Evolutionary conservation across 768 basidiomycete species (phyloP).

Genomic region (Tricholoma hemisulphureum): DNA sequence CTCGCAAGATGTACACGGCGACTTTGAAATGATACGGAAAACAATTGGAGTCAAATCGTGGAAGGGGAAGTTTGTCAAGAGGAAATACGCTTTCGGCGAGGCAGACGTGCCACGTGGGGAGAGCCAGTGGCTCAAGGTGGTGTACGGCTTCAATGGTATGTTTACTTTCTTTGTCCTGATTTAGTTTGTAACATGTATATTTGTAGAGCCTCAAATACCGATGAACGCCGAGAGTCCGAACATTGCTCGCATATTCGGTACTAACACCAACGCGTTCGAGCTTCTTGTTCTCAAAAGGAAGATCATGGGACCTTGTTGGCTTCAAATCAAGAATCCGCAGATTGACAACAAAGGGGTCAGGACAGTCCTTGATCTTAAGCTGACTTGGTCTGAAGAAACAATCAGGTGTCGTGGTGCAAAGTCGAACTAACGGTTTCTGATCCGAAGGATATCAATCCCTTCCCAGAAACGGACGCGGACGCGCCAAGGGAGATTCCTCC

Average conservation of each 20-base stretch:
- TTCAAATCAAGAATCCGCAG: conserved; percentile 74
- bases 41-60: conserved; percentile 72
- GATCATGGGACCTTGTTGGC: conserved; percentile 99
- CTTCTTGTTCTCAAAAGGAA: conserved; percentile 91
- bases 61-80: conserved; percentile 80
- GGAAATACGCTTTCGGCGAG: conserved; percentile 92
- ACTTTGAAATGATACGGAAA: conserved; percentile 78
- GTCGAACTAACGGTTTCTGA: conserved; percentile 80
- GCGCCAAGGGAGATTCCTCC: conserved; percentile 84
- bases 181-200: background rate
- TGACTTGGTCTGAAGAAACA: background rate
- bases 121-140: conserved; percentile 87
- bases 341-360: conserved; percentile 80
- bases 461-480: conserved; percentile 64
- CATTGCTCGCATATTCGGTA: conserved; percentile 85
- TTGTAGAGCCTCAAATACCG: conserved; percentile 71
- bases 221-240: conserved; percentile 74
- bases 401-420: conserved; percentile 95
- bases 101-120: conserved; percentile 77
- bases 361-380: conserved; percentile 4
- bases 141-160: conserved; percentile 86
- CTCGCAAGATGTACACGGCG: conserved; percentile 69
- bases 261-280: conserved; percentile 91
- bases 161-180: background rate
- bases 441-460: conserved; percentile 86